Evolutionary conservation across 345 rosid species (phyloP).

Genomic region (Pugionium dolabratum): DNA sequence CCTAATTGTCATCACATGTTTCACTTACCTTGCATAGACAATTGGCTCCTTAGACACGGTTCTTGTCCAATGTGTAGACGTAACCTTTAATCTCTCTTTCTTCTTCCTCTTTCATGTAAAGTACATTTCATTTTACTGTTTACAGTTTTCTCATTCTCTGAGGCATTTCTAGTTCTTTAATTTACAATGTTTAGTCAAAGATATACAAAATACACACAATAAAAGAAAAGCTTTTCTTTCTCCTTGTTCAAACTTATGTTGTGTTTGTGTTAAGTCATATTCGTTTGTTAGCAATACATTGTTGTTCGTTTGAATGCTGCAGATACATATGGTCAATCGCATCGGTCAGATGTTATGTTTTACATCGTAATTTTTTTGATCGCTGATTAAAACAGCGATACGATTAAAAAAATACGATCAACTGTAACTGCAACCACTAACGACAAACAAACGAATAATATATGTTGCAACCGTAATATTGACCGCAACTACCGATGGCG

Average conservation of each 20-base stretch:
- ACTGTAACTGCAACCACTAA: too few relatives aligned
- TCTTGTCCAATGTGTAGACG: constrained; percentile 95
- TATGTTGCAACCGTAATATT: too few relatives aligned
- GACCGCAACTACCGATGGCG: too few relatives aligned
- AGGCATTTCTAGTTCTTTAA: constrained; percentile 3
- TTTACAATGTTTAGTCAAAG: constrained; percentile 24
- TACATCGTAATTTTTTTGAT: too few relatives aligned
- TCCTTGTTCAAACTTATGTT: constrained; percentile 1
- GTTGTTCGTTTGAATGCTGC: too few relatives aligned
- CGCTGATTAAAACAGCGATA: too few relatives aligned
- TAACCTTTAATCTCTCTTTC: constrained; percentile 53
- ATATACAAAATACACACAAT: constrained; percentile 19
- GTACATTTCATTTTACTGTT: constrained; percentile 19
- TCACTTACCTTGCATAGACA: constrained; percentile 93
- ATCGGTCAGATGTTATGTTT: too few relatives aligned
- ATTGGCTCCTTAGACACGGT: constrained; percentile 82
- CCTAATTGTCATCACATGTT: constrained; percentile 98
- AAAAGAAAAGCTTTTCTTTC: background rate
- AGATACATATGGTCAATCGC: too few relatives aligned
- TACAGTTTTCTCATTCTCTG: background rate
- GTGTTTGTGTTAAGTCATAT: background rate
- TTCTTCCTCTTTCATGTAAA: constrained; percentile 21
- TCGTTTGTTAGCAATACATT: too few relatives aligned
- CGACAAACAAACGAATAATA: too few relatives aligned
- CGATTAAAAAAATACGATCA: too few relatives aligned